phyloP scores from a whole-genome alignment of 345 rosid genomes.

The Microthlaspi erraticum region DNA sequence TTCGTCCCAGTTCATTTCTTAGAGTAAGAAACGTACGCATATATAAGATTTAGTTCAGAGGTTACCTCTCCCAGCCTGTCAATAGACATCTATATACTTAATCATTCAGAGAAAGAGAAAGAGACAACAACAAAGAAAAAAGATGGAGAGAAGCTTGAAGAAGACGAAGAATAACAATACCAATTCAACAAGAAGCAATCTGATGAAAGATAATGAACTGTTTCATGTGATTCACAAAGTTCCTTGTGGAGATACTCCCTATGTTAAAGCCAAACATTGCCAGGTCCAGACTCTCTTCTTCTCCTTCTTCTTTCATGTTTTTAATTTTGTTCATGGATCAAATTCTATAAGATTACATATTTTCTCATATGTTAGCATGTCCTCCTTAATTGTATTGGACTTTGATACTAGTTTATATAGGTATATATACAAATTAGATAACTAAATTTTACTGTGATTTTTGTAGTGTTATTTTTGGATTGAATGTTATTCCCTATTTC shows the following conservation, averaged over 20 bases:
- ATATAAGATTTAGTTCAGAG: conserved; percentile 21
- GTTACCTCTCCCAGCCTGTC: conserved; percentile 33
- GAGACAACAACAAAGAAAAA: background rate
- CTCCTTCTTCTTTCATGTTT: background rate
- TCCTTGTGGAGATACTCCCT: conserved; percentile 86
- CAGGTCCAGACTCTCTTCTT: conserved; percentile 57
- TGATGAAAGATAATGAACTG: conserved; percentile 44
- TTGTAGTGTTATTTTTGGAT: background rate
- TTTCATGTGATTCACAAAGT: conserved; percentile 79
- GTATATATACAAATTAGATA: too few relatives aligned
- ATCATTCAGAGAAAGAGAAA: conserved; percentile 8
- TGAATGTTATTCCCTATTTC: background rate
- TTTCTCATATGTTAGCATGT: background rate
- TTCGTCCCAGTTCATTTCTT: conserved; percentile 19
- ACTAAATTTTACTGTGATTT: background rate
- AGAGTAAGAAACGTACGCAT: conserved; percentile 16
- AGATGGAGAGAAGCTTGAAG: conserved; percentile 45
- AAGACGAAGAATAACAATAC: conserved; percentile 28
- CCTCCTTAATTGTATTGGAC: background rate
- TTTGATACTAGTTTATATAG: background rate
- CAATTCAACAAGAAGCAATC: conserved; percentile 26
- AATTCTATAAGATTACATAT: background rate
- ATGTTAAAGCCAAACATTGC: conserved; percentile 85
- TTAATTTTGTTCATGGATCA: background rate
- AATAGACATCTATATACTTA: conserved; percentile 17